Evolutionary conservation across 352 stramenopile species (phyloP), one percentile per base, ranked within the genome.

Genomic region (Globisporangium splendens): DNA sequence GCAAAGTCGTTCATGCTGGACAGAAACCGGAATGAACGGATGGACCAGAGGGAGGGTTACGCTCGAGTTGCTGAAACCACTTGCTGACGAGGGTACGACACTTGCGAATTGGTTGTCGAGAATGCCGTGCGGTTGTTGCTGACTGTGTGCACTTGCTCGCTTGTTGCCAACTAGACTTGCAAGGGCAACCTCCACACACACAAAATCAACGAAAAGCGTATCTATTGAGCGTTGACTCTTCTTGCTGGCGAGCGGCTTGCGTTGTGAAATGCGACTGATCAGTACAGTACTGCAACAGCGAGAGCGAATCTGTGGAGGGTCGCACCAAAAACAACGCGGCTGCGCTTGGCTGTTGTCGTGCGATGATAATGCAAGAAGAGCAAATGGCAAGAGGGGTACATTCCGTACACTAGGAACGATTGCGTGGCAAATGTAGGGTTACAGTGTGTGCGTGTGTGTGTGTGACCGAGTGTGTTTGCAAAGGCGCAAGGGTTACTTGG

Each of bases 1-100:
- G n/a, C n/a, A n/a, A n/a, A n/a, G n/a, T 56, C 39, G 47, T 46
- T 55, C 54, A 60, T 60, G 41, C 31, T 17, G 13, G 24, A 31
- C 5, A 31, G 24, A 31, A 31, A 31, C 24, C 24, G 24, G 24
- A 31, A 5, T 31, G 24, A 5, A 31, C 5, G 24, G 24, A 5
- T 31, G 24, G 24, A 31, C 24, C 24, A 5, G 24, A 31, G 24
- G 2, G 24, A 31, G 2, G 24, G 24, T 2, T 31, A 31, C 5
- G 52, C 49, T 42, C 2, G 6, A 18, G 44, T 20, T 58, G 24
- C 24, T 31, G 5, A 31, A 31, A 31, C 24, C n/a, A n/a, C n/a
- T n/a, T n/a, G n/a, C n/a, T n/a, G n/a, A n/a, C n/a, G n/a, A n/a
- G 24, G 24, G 24, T 31, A 31, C 24, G 24, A 31, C 24, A 31